A percentile compares a stretch with the other conserved stretches of the same genome.
phyloP scores from a whole-genome alignment of 495 filamentous ascomycete species.

The Neurospora sp. region DNA sequence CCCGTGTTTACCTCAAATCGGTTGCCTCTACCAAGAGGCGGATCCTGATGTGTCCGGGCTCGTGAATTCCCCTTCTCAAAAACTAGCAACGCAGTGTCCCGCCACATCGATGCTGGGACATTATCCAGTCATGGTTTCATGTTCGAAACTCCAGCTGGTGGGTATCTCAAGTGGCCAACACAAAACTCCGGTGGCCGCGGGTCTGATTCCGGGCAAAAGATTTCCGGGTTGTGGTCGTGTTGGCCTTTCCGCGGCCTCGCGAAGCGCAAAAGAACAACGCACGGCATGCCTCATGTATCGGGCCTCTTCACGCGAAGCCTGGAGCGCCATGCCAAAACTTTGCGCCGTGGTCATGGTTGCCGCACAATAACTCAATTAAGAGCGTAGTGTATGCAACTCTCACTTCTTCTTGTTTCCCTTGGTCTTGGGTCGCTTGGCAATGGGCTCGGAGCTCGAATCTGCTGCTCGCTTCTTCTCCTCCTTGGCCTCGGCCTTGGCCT shows the following conservation, averaged over 20 bases:
- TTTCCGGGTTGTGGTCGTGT: neutral
- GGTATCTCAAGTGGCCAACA: neutral
- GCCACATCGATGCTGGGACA: neutral
- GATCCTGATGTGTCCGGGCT: neutral
- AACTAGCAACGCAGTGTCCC: neutral
- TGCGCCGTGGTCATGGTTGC: neutral
- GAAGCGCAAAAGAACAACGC: neutral
- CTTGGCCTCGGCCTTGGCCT: conserved; percentile 30
- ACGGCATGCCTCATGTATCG: neutral
- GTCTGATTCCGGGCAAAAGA: neutral
- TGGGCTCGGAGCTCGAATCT: conserved; percentile 16
- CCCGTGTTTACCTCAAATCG: neutral
- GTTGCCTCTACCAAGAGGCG: neutral
- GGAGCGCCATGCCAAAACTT: neutral
- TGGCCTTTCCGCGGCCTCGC: neutral
- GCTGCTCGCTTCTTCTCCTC: conserved; percentile 29
- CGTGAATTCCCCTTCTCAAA: neutral
- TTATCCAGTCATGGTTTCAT: neutral
- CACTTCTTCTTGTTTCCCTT: conserved; percentile 21
- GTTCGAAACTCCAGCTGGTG: neutral
- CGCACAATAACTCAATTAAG: neutral
- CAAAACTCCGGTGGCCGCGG: neutral
- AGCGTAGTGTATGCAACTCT: neutral
- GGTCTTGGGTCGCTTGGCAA: conserved; percentile 16
- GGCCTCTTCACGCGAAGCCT: neutral